Conservation (phyloP, 345 rosid species). For the Psidium guajava region DNA sequence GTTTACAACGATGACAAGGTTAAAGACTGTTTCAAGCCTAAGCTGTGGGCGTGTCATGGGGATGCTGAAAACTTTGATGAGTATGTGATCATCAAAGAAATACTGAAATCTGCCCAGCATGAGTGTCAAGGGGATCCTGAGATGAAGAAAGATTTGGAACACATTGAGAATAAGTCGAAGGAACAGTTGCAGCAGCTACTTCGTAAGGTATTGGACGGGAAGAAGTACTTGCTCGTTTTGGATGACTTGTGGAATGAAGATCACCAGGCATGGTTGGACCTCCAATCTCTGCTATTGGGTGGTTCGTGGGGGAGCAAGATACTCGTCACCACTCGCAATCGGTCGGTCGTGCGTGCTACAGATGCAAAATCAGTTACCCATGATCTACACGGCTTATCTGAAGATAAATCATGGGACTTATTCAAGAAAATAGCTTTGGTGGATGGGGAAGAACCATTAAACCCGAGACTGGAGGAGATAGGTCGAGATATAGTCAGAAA, state of each 20-base stretch:
- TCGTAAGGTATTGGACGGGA: neutral
- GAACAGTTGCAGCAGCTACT: neutral
- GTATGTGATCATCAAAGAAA: too few relatives aligned
- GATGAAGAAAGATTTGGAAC: neutral
- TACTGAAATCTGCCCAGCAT: neutral
- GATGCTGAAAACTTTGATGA: conserved; percentile 2
- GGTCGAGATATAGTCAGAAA: conserved; percentile 7
- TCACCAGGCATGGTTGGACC: conserved; percentile 12
- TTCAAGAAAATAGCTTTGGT: conserved; percentile 6
- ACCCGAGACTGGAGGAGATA: neutral
- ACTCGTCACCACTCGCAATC: conserved; percentile 8
- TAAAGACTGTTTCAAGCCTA: neutral
- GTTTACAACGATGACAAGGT: conserved; percentile 13
- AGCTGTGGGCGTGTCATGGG: conserved; percentile 15
- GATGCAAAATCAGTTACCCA: neutral
- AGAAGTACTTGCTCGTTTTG: too few relatives aligned
- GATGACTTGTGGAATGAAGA: conserved; percentile 5
- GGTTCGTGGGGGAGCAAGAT: conserved; percentile 22
- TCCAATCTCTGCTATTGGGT: conserved; percentile 14
- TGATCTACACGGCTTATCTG: conserved; percentile 1
- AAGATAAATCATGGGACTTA: conserved; percentile 7
- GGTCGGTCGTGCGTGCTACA: neutral
- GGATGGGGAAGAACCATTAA: neutral
- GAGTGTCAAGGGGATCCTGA: neutral
- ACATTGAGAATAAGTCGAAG: neutral